Evolutionary conservation across 2,329 filamentous ascomycete species (phyloP).

Genomic region (Xenoacremonium recifei): DNA sequence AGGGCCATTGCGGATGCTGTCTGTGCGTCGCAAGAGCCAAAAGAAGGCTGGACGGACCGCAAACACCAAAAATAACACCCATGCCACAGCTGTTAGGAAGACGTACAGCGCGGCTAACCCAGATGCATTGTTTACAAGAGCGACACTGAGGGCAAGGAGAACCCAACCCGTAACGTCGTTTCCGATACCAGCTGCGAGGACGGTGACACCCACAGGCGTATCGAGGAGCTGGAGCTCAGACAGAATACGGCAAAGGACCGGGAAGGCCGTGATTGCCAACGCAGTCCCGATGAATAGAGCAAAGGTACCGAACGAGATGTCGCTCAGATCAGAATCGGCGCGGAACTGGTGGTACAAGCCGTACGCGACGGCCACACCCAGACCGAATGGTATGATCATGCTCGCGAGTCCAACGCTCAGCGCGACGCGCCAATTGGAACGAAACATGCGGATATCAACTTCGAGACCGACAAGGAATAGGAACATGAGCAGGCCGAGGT

Average conservation of each 20-base stretch:
- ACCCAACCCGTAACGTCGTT: conserved; percentile 83
- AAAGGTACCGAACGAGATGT: conserved; percentile 54
- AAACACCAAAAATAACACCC: conserved; percentile 72
- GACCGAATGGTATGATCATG: conserved; percentile 78
- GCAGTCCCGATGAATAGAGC: conserved; percentile 84
- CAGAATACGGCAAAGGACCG: conserved; percentile 89
- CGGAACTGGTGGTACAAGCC: conserved; percentile 76
- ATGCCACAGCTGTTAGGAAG: conserved; percentile 72
- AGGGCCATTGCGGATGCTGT: conserved; percentile 82
- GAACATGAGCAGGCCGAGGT: conserved; percentile 80
- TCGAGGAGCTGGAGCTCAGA: conserved; percentile 84
- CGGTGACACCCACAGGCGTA: conserved; percentile 83
- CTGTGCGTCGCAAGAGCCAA: conserved; percentile 69
- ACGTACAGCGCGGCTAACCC: conserved; percentile 85
- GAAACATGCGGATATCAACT: conserved; percentile 75
- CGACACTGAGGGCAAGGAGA: conserved; percentile 86
- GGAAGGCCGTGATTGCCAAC: conserved; percentile 87
- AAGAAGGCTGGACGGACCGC: conserved; percentile 72
- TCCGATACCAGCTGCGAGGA: conserved; percentile 84
- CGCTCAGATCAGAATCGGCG: conserved; percentile 34
- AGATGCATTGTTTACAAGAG: conserved; percentile 82
- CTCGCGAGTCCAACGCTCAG: conserved; percentile 74
- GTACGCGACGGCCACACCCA: conserved; percentile 78
- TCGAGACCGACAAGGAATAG: conserved; percentile 87
- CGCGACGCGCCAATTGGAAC: conserved; percentile 78